These are phyloP conservation scores for Trametes gibbosa DNA, from an alignment of 768 basidiomycete species.

Conservation along the genomic window DNA sequence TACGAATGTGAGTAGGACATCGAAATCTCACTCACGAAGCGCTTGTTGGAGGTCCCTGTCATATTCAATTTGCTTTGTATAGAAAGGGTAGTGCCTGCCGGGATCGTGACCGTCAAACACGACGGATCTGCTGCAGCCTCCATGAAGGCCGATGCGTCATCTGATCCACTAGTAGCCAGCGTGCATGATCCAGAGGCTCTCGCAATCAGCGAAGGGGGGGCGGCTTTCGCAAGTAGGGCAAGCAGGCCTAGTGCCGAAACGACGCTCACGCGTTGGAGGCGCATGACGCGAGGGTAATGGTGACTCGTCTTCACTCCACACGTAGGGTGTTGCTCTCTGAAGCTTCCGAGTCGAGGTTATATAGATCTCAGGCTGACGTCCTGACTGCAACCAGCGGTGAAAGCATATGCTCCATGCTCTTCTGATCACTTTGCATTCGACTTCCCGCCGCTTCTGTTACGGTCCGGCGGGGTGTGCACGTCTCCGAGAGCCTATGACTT, in stretches of 20 bases:
- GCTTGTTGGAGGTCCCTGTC: constrained; percentile 48
- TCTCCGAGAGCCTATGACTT: neutral
- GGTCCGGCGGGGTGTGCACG: neutral
- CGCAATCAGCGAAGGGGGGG: neutral
- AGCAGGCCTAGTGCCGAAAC: neutral
- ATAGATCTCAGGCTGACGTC: neutral
- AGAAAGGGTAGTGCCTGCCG: constrained; percentile 45
- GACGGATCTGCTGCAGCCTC: constrained; percentile 40
- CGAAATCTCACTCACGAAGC: constrained; percentile 38
- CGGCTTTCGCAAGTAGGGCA: neutral
- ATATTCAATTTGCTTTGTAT: constrained; percentile 52
- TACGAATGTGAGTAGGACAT: no score
- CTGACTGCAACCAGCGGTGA: neutral
- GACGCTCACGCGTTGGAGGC: neutral
- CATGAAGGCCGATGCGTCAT: constrained; percentile 51
- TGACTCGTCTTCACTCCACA: no score
- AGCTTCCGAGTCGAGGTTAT: neutral
- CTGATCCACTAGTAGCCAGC: constrained; percentile 42
- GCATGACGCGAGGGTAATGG: neutral
- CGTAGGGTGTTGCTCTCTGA: no score
- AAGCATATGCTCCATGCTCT: neutral
- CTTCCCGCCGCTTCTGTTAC: neutral
- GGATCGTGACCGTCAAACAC: constrained; percentile 40
- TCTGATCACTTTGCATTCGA: neutral
- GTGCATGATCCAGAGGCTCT: constrained; percentile 35